Conservation (phyloP, 2,329 filamentous ascomycete species). For the Rhinocladiella mackenziei region DNA sequence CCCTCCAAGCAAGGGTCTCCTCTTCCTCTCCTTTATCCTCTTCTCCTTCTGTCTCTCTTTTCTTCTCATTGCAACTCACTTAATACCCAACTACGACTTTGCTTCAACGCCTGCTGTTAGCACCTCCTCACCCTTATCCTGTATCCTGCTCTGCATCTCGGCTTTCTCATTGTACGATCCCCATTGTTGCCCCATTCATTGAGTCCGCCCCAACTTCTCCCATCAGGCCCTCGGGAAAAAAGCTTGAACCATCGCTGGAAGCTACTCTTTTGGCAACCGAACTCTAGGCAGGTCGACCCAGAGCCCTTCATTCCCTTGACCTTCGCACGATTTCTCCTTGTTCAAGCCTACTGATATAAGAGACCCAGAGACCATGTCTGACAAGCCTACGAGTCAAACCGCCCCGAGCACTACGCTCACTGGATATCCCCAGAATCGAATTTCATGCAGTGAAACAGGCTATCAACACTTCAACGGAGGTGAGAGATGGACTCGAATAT, state of each 20-base stretch:
- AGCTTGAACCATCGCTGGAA: constrained; percentile 4
- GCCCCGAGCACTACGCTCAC: constrained; percentile 17
- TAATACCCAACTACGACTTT: constrained; percentile 27
- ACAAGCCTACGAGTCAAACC: constrained; percentile 20
- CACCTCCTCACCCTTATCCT: constrained; percentile 27
- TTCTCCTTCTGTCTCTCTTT: constrained; percentile 17
- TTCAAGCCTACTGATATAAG: constrained; percentile 5
- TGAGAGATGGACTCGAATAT: constrained; percentile 12
- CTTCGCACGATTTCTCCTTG: neutral
- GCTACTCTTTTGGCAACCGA: constrained; percentile 7
- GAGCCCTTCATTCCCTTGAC: neutral
- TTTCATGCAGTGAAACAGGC: constrained; percentile 18
- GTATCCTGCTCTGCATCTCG: constrained; percentile 30
- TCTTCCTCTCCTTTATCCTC: constrained; percentile 10
- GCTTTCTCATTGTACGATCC: constrained; percentile 30
- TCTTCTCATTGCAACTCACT: constrained; percentile 18
- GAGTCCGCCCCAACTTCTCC: constrained; percentile 21
- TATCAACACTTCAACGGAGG: constrained; percentile 24
- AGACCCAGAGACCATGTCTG: constrained; percentile 19
- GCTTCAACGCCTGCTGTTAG: constrained; percentile 28
- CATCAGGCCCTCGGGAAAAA: constrained; percentile 14
- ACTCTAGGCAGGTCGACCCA: constrained; percentile 8
- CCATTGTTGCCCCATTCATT: constrained; percentile 28
- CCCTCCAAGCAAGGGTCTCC: constrained; percentile 1
- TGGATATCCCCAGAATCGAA: constrained; percentile 22